Percentiles rank a stretch among this genome's conserved stretches.
phyloP scores from a whole-genome alignment of 1,284 basidiomycete genomes.

The Thelephora terrestris region DNA sequence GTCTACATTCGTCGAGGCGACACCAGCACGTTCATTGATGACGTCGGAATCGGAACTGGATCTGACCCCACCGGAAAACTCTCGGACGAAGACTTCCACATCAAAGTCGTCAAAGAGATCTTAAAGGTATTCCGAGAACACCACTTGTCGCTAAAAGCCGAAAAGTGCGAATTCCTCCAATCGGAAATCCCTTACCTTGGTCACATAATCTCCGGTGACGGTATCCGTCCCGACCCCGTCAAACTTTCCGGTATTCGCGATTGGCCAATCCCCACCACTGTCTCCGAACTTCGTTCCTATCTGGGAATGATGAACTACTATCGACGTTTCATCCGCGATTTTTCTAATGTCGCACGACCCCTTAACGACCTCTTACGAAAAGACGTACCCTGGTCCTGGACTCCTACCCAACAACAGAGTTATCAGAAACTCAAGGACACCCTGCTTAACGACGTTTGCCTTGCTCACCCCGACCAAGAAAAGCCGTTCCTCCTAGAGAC shows the following conservation, averaged over 20 bases:
- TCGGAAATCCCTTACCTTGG: slow-evolving; percentile 31
- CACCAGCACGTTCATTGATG: neutral
- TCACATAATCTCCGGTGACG: slow-evolving; percentile 22
- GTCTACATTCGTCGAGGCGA: slow-evolving; percentile 11
- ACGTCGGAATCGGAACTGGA: slow-evolving; percentile 12
- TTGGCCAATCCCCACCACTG: slow-evolving; percentile 20
- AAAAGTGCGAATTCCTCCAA: slow-evolving; percentile 30
- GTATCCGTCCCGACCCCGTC: slow-evolving; percentile 27
- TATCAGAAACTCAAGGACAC: slow-evolving; percentile 16
- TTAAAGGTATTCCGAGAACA: slow-evolving; percentile 21
- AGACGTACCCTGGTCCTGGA: slow-evolving; percentile 13
- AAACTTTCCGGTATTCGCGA: slow-evolving; percentile 23
- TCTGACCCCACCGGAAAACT: slow-evolving; percentile 25
- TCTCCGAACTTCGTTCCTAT: neutral
- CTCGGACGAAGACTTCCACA: slow-evolving; percentile 29
- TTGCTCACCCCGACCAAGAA: slow-evolving; percentile 16
- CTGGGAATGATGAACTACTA: slow-evolving; percentile 26
- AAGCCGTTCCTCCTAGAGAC: slow-evolving; percentile 11
- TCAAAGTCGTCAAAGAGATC: slow-evolving; percentile 24
- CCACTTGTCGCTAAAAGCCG: slow-evolving; percentile 22
- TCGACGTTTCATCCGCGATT: slow-evolving; percentile 22
- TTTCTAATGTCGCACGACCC: slow-evolving; percentile 18
- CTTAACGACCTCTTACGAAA: slow-evolving; percentile 13
- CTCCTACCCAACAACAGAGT: slow-evolving; percentile 9
- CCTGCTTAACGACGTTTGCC: neutral